Conservation (phyloP, 345 rosid species). For the Camelina hispida region DNA sequence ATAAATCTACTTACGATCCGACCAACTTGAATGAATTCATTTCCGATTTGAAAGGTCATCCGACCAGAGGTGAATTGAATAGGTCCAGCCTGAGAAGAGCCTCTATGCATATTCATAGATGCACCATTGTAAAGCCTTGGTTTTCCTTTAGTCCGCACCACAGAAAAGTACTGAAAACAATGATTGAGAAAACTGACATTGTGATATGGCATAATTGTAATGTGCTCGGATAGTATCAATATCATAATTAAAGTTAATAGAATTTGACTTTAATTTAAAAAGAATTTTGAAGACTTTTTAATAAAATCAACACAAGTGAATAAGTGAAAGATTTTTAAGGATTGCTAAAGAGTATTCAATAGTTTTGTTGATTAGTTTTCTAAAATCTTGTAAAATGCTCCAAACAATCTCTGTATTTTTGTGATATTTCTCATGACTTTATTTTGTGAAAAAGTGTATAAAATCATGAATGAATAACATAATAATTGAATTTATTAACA, state of each 20-base stretch:
- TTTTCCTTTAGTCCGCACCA: background rate
- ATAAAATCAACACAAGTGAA: no score
- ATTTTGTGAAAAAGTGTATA: no score
- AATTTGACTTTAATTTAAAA: background rate
- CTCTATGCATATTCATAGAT: background rate
- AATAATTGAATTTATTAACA: no score
- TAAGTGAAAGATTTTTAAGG: no score
- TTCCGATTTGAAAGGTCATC: background rate
- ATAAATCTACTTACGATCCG: conserved; percentile 6
- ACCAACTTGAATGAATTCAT: conserved; percentile 18
- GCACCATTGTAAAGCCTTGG: conserved; percentile 2
- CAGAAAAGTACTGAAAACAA: background rate
- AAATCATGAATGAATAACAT: no score
- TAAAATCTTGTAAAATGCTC: no score
- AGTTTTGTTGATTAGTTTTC: no score
- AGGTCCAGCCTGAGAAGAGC: background rate
- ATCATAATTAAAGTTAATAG: background rate
- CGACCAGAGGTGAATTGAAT: conserved; percentile 4
- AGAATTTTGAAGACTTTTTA: no score
- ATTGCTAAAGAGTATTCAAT: no score
- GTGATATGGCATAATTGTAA: background rate
- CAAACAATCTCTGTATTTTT: no score
- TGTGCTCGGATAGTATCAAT: background rate
- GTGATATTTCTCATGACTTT: no score
- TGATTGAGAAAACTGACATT: background rate